Conservation (phyloP, 257 asterid species). For the Craterostigma plantagineum region DNA sequence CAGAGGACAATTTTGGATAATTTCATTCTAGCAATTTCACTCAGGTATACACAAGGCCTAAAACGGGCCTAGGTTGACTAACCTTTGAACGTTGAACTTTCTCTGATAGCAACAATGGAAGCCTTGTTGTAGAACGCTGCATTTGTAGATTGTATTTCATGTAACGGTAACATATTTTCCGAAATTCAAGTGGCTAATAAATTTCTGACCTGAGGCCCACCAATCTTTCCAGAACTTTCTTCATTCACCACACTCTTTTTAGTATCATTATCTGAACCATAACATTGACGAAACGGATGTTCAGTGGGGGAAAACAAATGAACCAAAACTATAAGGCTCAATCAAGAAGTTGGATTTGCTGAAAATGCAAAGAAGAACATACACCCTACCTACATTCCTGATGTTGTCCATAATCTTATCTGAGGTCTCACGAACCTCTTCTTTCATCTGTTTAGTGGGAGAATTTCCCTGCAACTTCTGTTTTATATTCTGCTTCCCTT, state of each 20-base stretch:
- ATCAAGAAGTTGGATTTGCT: conserved; percentile 2
- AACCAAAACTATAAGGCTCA: conserved; percentile 1
- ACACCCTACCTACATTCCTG: conserved; percentile 24
- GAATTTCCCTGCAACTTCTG: conserved; percentile 1
- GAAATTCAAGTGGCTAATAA: conserved; percentile 10
- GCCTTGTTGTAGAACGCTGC: conserved; percentile 55
- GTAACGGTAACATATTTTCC: conserved; percentile 3
- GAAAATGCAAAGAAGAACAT: conserved; percentile 6
- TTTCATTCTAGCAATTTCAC: conserved; percentile 2
- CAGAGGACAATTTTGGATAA: neutral
- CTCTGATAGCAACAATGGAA: conserved; percentile 69
- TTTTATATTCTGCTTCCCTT: conserved; percentile 7
- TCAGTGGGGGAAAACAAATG: neutral
- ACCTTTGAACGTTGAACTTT: conserved; percentile 83
- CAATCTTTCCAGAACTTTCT: conserved; percentile 23
- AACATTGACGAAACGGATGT: conserved; percentile 8
- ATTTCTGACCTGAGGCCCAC: conserved; percentile 44
- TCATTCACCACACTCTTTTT: conserved; percentile 27
- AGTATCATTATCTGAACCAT: conserved; percentile 27
- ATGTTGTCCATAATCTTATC: conserved; percentile 11
- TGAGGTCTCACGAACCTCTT: conserved; percentile 16
- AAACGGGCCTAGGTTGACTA: conserved; percentile 12
- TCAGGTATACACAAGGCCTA: neutral
- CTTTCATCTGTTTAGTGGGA: conserved; percentile 13
- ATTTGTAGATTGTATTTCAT: conserved; percentile 13